phyloP scores from a whole-genome alignment of 2,329 filamentous ascomycete genomes.

The Clonostachys rhizophaga region DNA sequence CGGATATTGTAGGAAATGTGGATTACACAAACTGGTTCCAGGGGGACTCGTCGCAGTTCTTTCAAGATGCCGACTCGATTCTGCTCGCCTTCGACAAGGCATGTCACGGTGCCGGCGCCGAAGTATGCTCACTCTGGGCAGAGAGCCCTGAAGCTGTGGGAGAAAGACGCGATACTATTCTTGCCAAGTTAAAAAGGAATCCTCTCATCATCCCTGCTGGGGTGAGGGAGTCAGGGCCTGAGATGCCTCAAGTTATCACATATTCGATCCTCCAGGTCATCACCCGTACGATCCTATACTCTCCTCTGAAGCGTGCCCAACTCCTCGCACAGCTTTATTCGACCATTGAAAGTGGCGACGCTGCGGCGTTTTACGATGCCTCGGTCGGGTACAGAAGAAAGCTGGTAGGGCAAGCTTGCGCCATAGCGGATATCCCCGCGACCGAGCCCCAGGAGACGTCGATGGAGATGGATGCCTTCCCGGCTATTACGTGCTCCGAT shows the following conservation, averaged over 20 bases:
- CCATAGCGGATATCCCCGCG: slow-evolving; percentile 15
- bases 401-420: slow-evolving; percentile 10
- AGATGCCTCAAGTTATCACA: slow-evolving; percentile 42
- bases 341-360: slow-evolving; percentile 36
- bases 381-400: slow-evolving; percentile 5
- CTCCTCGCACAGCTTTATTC: slow-evolving; percentile 35
- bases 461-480: slow-evolving; percentile 29
- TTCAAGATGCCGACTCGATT: slow-evolving; percentile 49
- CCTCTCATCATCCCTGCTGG: slow-evolving; percentile 35
- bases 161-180: slow-evolving; percentile 28
- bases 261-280: slow-evolving; percentile 40
- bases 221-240: slow-evolving; percentile 18
- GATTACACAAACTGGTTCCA: slow-evolving; percentile 51
- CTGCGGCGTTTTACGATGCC: slow-evolving; percentile 33
- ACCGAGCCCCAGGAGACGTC: slow-evolving; percentile 15
- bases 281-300: slow-evolving; percentile 36
- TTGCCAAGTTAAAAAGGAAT: slow-evolving; percentile 29
- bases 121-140: slow-evolving; percentile 37
- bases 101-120: slow-evolving; percentile 46
- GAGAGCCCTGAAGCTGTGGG: slow-evolving; percentile 28
- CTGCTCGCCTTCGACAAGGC: slow-evolving; percentile 46
- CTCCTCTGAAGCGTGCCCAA: slow-evolving; percentile 26
- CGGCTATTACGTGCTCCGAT: slow-evolving; percentile 42
- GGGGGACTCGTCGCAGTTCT: slow-evolving; percentile 36
- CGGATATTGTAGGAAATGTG: slow-evolving; percentile 29